Evolutionary conservation across 2,329 filamentous ascomycete species (phyloP).

Genomic region (Xylaria polymorpha): DNA sequence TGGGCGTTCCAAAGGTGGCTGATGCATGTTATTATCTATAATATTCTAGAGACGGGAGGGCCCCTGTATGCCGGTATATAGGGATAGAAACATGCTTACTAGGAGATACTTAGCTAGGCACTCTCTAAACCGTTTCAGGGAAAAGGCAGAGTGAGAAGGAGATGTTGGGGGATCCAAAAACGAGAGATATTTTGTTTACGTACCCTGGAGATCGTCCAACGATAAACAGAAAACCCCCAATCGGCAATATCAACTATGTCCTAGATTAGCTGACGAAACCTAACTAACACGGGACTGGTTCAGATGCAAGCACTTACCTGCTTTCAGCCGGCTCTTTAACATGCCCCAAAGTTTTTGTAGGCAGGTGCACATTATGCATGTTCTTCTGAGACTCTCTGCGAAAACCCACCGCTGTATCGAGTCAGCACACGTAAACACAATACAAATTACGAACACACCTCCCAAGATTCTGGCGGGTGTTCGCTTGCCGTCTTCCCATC

Average conservation of each 20-base stretch:
- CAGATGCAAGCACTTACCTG: conserved; percentile 29
- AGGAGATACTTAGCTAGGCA: not conserved
- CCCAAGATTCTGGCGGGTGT: conserved; percentile 56
- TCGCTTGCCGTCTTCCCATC: conserved; percentile 47
- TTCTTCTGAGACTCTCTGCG: conserved; percentile 56
- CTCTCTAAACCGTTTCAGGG: no score
- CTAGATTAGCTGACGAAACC: conserved; percentile 1
- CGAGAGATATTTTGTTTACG: not conserved
- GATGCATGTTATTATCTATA: conserved; percentile 1
- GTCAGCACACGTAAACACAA: not conserved
- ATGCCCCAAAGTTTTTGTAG: conserved; percentile 52
- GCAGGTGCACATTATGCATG: conserved; percentile 50
- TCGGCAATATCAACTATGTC: conserved; percentile 34
- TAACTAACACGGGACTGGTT: not conserved
- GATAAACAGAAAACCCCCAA: conserved; percentile 40
- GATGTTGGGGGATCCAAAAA: no score
- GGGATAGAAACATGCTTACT: conserved; percentile 7
- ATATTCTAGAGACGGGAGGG: not conserved
- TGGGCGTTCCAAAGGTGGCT: conserved; percentile 58
- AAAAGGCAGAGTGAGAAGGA: not conserved
- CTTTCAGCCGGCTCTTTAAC: conserved; percentile 45
- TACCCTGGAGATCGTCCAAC: conserved; percentile 54
- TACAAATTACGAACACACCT: conserved; percentile 45
- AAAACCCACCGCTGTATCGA: conserved; percentile 54
- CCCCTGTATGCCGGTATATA: not conserved